Percentiles rank a stretch among this genome's conserved stretches.
These are phyloP conservation scores for Verticillium albo-atrum DNA, from an alignment of 2,329 filamentous ascomycete genomes.

Conservation along the genomic window DNA sequence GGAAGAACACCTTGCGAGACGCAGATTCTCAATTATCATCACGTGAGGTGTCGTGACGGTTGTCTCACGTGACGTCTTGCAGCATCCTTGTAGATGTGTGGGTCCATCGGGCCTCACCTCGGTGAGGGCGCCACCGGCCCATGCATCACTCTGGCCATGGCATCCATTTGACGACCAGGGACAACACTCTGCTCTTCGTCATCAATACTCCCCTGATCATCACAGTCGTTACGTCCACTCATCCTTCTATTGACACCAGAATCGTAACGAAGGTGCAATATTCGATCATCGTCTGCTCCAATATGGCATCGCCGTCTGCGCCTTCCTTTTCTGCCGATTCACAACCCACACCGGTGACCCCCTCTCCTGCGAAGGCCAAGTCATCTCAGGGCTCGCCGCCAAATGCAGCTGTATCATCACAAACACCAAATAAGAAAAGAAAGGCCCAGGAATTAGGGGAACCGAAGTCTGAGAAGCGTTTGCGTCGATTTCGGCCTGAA, in stretches of 20 bases:
- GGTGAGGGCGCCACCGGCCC: background rate
- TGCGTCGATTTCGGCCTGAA: constrained; percentile 25
- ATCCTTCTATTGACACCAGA: too few relatives aligned
- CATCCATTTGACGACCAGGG: background rate
- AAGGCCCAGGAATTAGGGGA: background rate
- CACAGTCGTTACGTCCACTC: background rate
- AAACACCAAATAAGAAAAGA: background rate
- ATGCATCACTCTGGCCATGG: background rate
- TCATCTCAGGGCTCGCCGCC: background rate
- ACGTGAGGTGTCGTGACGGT: too few relatives aligned
- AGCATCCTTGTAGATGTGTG: background rate
- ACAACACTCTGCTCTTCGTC: background rate
- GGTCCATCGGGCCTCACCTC: background rate
- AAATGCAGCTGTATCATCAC: background rate
- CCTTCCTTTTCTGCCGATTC: background rate
- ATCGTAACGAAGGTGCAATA: background rate
- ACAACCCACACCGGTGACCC: background rate
- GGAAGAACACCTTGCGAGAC: too few relatives aligned
- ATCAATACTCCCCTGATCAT: background rate
- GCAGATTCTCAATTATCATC: too few relatives aligned
- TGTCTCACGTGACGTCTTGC: background rate
- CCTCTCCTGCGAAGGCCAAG: background rate
- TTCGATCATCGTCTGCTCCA: background rate
- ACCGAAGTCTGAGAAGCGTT: constrained; percentile 25
- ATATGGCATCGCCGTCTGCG: too few relatives aligned